These are phyloP conservation scores for Antitrichia curtipendula DNA, from an alignment of 225 moss, liverwort and hornwort genomes.

Conservation along the genomic window DNA sequence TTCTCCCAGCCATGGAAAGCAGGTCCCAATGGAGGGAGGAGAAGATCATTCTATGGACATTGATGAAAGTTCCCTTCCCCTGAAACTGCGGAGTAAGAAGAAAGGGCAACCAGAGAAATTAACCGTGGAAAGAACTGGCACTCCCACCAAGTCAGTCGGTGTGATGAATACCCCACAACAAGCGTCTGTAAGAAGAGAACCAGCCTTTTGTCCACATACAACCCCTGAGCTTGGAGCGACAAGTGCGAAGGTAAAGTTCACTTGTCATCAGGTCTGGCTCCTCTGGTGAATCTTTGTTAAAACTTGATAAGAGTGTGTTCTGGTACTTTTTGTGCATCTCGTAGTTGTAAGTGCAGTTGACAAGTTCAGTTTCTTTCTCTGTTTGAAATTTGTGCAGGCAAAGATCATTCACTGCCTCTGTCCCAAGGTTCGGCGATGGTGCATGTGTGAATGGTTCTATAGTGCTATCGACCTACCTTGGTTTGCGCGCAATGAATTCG, in stretches of 20 bases:
- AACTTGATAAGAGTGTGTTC: background rate
- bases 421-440: conserved; percentile 91
- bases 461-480: conserved; percentile 99
- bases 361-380: background rate
- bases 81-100: conserved; percentile 88
- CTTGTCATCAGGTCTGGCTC: background rate
- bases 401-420: conserved; percentile 89
- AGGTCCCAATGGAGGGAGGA: conserved; percentile 20
- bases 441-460: conserved; percentile 98
- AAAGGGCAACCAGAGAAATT: conserved; percentile 71
- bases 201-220: conserved; percentile 64
- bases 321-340: background rate
- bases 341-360: background rate
- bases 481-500: conserved; percentile 99
- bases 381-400: conserved; percentile 47
- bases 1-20: conserved; percentile 31
- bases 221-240: conserved; percentile 66
- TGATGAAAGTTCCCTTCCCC: conserved; percentile 66
- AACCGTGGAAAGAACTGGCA: conserved; percentile 3
- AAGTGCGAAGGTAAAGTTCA: conserved; percentile 58
- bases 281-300: background rate
- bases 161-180: conserved; percentile 5
- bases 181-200: conserved; percentile 39
- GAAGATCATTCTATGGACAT: conserved; percentile 35
- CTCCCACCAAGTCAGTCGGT: conserved; percentile 7